Evolutionary conservation across 2,329 filamentous ascomycete species (phyloP).

Genomic region (Escovopsis sp.): DNA sequence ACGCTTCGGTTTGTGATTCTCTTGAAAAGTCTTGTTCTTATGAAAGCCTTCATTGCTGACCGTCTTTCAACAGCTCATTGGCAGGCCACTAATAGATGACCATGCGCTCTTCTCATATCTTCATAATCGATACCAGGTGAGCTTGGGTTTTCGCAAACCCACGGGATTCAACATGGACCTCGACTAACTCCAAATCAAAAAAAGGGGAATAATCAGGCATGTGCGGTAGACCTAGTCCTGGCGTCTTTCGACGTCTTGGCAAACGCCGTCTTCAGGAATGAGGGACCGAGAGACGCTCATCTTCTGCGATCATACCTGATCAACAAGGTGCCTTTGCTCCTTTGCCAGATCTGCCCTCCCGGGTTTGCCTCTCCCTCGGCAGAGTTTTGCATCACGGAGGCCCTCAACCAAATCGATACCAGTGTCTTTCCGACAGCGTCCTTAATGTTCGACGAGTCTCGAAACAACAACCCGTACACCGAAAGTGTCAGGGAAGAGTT

Average conservation of each 20-base stretch:
- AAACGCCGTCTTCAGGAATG: conserved; percentile 62
- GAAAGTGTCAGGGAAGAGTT: conserved; percentile 57
- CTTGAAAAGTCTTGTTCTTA: not conserved
- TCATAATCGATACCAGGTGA: conserved; percentile 68
- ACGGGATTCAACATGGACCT: not conserved
- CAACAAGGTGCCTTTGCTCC: conserved; percentile 43
- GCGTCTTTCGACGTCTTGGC: conserved; percentile 83
- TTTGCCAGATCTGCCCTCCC: conserved; percentile 43
- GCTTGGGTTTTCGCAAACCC: conserved; percentile 4
- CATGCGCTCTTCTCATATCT: conserved; percentile 63
- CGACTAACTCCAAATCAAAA: not conserved
- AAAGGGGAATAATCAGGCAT: conserved; percentile 60
- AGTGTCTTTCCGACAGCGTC: conserved; percentile 52
- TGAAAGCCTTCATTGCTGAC: not conserved
- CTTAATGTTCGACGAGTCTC: conserved; percentile 44
- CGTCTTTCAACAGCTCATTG: conserved; percentile 47
- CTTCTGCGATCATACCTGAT: conserved; percentile 77
- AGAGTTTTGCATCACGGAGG: conserved; percentile 55
- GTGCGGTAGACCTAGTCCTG: conserved; percentile 69
- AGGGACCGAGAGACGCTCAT: conserved; percentile 45
- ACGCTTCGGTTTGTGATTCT: conserved; percentile 48
- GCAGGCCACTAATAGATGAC: conserved; percentile 73
- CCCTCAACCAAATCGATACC: conserved; percentile 69
- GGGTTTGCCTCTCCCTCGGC: conserved; percentile 60
- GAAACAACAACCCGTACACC: conserved; percentile 40